Conservation (phyloP, 352 stramenopile genomes). For the Phytophthora macrochlamydospora region DNA sequence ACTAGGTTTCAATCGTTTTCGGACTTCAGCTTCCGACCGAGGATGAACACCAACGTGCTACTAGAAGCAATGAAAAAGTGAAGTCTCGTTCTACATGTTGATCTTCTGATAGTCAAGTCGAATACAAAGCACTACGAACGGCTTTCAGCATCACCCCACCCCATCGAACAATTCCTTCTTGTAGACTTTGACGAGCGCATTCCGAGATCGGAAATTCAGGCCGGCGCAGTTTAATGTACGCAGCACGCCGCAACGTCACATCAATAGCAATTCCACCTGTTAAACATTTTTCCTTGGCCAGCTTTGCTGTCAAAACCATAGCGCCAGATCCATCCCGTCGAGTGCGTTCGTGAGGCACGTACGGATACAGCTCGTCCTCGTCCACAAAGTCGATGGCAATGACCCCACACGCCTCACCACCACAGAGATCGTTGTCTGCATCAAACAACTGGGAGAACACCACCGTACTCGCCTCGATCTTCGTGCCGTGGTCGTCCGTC, state of each 20-base stretch:
- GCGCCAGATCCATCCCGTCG: conserved; percentile 13
- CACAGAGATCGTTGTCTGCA: background rate
- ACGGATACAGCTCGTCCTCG: conserved; percentile 23
- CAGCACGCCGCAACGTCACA: conserved; percentile 25
- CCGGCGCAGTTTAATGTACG: conserved; percentile 15
- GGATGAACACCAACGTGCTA: too few species aligned
- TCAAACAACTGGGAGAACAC: conserved; percentile 7
- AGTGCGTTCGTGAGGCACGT: conserved; percentile 2
- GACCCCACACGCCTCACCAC: conserved; percentile 3
- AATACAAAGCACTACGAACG: conserved; percentile 19
- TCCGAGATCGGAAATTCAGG: conserved; percentile 15
- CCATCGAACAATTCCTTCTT: conserved; percentile 22
- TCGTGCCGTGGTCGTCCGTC: conserved; percentile 4
- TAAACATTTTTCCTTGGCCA: background rate
- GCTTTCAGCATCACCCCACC: conserved; percentile 19
- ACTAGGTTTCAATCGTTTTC: too few species aligned
- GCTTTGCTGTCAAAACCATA: conserved; percentile 5
- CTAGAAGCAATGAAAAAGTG: too few species aligned
- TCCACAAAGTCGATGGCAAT: conserved; percentile 20
- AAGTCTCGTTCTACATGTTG: too few species aligned
- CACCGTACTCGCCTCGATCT: conserved; percentile 7
- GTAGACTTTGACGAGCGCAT: conserved; percentile 4
- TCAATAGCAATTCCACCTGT: conserved; percentile 4
- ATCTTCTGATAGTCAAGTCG: background rate
- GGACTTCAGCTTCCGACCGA: too few species aligned